Evolutionary conservation across 1,284 basidiomycete species (phyloP), one percentile per base, ranked within the genome.

Genomic region (Pascua guehoae): DNA sequence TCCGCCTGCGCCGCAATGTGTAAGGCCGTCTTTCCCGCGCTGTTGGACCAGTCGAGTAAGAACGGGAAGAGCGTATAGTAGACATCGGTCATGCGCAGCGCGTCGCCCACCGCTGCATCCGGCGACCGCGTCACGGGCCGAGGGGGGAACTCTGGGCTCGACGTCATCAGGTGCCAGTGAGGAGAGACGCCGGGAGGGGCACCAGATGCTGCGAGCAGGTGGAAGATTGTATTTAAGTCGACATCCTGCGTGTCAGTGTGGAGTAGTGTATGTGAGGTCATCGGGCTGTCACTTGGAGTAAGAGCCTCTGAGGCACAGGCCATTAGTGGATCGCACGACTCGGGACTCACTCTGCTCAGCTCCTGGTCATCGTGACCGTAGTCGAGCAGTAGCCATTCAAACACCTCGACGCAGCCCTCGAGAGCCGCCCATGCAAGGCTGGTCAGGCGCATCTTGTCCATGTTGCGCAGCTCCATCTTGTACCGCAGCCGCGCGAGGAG

Each of bases 311-410:
- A n/a, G n/a, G n/a, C n/a, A n/a, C n/a, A n/a, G 14, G 40, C 9
- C 17, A 40, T 49, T 3, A 10, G 24, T 32, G 3, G 24, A 53
- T 5, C 49, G 9, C 49, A 12, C 37, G 24, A 40, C n/a, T 36
- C 3, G 46, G n/a, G 1, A 80, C 86, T 70, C 73, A 92, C 91
- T 80, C 86, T 84, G 73, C 87, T 91, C 61, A 91, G 81, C 74
- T 95, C 92, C 55, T 87, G 86, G 69, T 95, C 91, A 72, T 96
- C 92, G 72, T 94, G 91, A 15, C 89, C 90, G 44, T 82, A 85
- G 62, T 82, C 83, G 48, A 94, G 80, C 57, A 94, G 79, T 54
- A 95, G 78, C 79, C 87, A 95, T 68, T 93, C 89, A 64, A 92
- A 93, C 1, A 89, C 91, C 72, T 95, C 90, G 68, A 91, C 85